Percentiles rank a stretch among this genome's conserved stretches.
These are phyloP conservation scores for Globisporangium rhizosaccharum DNA, from an alignment of 352 stramenopile species.

Conservation along the genomic window DNA sequence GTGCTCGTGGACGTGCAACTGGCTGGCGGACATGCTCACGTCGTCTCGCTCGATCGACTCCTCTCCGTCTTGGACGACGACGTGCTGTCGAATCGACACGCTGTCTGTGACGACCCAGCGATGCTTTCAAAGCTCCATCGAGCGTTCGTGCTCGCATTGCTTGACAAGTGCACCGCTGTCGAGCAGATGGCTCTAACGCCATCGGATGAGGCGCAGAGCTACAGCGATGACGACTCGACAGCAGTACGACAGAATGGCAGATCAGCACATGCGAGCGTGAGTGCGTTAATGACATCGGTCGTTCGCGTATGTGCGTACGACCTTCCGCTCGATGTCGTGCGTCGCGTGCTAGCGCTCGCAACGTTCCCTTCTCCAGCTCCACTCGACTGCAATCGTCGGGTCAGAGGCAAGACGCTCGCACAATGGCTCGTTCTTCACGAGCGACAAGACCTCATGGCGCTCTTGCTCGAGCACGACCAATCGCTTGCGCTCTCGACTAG, in stretches of 20 bases:
- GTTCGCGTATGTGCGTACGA: constrained; percentile 25
- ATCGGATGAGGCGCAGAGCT: neutral
- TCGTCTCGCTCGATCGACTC: constrained; percentile 18
- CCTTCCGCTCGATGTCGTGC: constrained; percentile 15
- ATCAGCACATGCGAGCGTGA: neutral
- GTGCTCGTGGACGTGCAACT: constrained; percentile 16
- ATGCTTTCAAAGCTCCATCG: neutral
- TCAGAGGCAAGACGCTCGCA: constrained; percentile 20
- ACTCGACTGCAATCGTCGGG: constrained; percentile 12
- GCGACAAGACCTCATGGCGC: constrained; percentile 19
- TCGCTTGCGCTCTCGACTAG: neutral
- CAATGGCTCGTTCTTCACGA: constrained; percentile 26
- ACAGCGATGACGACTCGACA: neutral
- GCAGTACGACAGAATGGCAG: no score
- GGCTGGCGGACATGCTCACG: neutral
- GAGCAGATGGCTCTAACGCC: neutral
- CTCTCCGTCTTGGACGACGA: constrained; percentile 13
- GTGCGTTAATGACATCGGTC: constrained; percentile 13
- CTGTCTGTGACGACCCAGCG: neutral
- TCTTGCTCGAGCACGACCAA: constrained; percentile 1
- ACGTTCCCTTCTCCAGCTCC: neutral
- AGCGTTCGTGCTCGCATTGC: constrained; percentile 1
- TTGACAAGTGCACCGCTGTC: constrained; percentile 3
- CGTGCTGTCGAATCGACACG: constrained; percentile 2
- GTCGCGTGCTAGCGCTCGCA: neutral